Evolutionary conservation across 345 rosid species (phyloP).

Genomic region (Eutrema japonicum): DNA sequence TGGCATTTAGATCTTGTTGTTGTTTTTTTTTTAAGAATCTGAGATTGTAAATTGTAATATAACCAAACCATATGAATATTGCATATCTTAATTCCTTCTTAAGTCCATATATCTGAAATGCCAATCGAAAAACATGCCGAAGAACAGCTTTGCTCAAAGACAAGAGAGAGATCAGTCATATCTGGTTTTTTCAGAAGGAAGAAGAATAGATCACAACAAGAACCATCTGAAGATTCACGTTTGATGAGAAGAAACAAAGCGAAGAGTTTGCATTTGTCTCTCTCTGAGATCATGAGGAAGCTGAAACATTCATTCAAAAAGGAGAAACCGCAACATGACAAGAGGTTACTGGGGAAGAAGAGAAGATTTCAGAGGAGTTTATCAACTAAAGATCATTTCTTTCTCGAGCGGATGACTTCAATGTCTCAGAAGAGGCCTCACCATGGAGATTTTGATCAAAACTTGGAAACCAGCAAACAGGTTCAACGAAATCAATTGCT

Average conservation of each 20-base stretch:
- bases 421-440: conserved; percentile 44
- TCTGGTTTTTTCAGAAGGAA: conserved; percentile 47
- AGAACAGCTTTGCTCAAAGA: conserved; percentile 44
- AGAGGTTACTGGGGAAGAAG: conserved; percentile 15
- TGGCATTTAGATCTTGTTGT: neutral
- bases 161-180: conserved; percentile 55
- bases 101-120: conserved; percentile 7
- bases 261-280: conserved; percentile 53
- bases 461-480: no score
- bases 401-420: conserved; percentile 70
- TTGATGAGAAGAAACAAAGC: conserved; percentile 27
- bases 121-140: no score
- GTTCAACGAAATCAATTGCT: no score
- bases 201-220: conserved; percentile 32
- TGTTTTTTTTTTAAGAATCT: neutral
- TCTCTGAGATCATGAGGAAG: conserved; percentile 74
- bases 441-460: conserved; percentile 52
- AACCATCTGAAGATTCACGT: neutral
- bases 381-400: conserved; percentile 84
- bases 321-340: conserved; percentile 28
- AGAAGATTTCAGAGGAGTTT: conserved; percentile 52
- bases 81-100: neutral
- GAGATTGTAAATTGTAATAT: neutral
- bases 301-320: conserved; percentile 48
- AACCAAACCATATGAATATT: neutral